phyloP scores from a whole-genome alignment of 257 asterid species.

The Solanum etuberosum region DNA sequence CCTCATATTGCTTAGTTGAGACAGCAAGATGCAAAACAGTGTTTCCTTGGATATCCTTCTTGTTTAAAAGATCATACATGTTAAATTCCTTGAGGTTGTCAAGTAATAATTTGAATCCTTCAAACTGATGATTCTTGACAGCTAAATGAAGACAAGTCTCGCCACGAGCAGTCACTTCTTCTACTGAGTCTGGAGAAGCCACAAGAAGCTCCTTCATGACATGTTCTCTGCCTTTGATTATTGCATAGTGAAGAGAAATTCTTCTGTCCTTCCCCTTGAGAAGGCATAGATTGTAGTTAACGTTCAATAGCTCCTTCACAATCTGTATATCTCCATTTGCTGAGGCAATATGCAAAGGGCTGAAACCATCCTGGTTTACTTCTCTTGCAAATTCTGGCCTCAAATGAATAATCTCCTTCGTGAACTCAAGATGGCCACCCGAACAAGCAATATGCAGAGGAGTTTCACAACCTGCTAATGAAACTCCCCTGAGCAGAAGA shows the following conservation, averaged over 20 bases:
- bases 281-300: conserved; percentile 12
- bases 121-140: conserved; percentile 12
- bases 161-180: conserved; percentile 19
- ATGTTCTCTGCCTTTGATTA: conserved; percentile 11
- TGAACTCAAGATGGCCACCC: not conserved
- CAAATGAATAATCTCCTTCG: not conserved
- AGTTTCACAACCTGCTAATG: not conserved
- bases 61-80: conserved; percentile 11
- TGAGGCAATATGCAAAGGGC: conserved; percentile 25
- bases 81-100: conserved; percentile 7
- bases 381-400: not conserved
- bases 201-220: conserved; percentile 14
- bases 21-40: conserved; percentile 23
- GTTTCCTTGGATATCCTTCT: conserved; percentile 7
- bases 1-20: conserved; percentile 40
- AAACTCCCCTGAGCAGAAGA: not conserved
- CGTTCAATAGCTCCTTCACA: conserved; percentile 17
- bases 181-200: conserved; percentile 2
- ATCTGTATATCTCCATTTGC: conserved; percentile 22
- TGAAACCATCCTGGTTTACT: conserved; percentile 14
- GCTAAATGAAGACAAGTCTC: conserved; percentile 30
- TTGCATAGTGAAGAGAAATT: conserved; percentile 31
- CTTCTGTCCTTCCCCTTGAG: conserved; percentile 22
- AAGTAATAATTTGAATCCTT: conserved; percentile 2
- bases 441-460: not conserved